Evolutionary conservation across 1,284 basidiomycete genomes (phyloP).

Genomic region (Ustilago cynodontis): DNA sequence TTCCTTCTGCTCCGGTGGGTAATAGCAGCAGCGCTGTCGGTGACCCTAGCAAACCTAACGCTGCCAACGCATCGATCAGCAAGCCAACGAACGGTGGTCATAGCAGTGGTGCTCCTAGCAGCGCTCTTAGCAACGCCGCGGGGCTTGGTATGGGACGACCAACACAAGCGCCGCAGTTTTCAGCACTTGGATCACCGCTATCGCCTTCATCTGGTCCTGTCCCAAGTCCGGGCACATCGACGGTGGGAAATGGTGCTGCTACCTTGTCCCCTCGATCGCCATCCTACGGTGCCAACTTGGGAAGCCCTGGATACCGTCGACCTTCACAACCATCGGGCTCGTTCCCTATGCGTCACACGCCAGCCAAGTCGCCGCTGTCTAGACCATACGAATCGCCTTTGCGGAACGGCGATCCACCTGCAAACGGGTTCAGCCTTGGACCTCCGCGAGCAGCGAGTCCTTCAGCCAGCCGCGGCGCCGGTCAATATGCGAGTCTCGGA

Average conservation of each 20-base stretch:
- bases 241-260: constrained; percentile 6
- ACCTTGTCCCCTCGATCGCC: constrained; percentile 37
- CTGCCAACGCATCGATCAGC: constrained; percentile 4
- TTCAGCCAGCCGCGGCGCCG: constrained; percentile 19
- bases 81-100: constrained; percentile 6
- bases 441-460: constrained; percentile 45
- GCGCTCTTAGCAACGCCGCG: neutral
- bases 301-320: constrained; percentile 38
- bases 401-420: constrained; percentile 27
- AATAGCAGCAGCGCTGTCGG: constrained; percentile 1
- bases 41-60: constrained; percentile 14
- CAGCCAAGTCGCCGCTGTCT: constrained; percentile 51
- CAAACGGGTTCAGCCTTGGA: constrained; percentile 41
- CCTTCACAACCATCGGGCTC: constrained; percentile 49
- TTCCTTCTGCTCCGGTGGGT: constrained; percentile 20
- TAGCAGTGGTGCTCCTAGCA: neutral
- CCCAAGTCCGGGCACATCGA: constrained; percentile 2
- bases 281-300: constrained; percentile 33
- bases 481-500: constrained; percentile 23
- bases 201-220: constrained; percentile 31
- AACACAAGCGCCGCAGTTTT: constrained; percentile 19
- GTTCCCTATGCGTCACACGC: constrained; percentile 54
- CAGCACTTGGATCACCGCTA: constrained; percentile 26
- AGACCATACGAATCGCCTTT: constrained; percentile 29
- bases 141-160: constrained; percentile 40